phyloP scores from a whole-genome alignment of 2,329 filamentous ascomycete species.

The Cladosporium cucumerinum region DNA sequence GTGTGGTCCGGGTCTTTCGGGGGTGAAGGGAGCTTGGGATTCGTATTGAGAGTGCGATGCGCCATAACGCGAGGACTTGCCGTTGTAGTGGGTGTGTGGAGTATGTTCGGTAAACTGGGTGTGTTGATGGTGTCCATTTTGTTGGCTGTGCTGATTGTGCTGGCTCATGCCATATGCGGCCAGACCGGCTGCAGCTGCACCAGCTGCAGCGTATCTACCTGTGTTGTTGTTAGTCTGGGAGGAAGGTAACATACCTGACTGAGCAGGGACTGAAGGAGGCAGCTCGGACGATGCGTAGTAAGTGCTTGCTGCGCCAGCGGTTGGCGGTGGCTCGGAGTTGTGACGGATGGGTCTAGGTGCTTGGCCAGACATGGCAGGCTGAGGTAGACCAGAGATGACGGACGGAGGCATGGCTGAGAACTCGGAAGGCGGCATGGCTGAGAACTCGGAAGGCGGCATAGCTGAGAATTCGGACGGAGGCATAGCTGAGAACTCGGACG shows the following conservation, averaged over 20 bases:
- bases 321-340: constrained; percentile 17
- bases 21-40: constrained; percentile 11
- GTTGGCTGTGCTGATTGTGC: constrained; percentile 23
- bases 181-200: constrained; percentile 43
- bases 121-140: constrained; percentile 19
- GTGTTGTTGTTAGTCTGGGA: constrained; percentile 41
- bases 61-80: constrained; percentile 9
- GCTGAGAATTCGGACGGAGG: neutral
- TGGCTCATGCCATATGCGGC: constrained; percentile 43
- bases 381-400: neutral
- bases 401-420: neutral
- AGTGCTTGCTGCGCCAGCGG: constrained; percentile 12
- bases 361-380: neutral
- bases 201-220: constrained; percentile 45
- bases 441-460: neutral
- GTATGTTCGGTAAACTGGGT: constrained; percentile 31
- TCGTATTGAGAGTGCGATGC: neutral
- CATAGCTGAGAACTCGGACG: neutral
- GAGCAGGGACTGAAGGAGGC: constrained; percentile 21
- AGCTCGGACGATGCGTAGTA: constrained; percentile 18
- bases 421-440: neutral
- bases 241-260: constrained; percentile 43
- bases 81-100: constrained; percentile 14
- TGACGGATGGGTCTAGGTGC: constrained; percentile 16
- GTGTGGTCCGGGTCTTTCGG: constrained; percentile 3